These are phyloP conservation scores for Eimeria praecox DNA, from an alignment of 169 alveolate species.

Conservation along the genomic window DNA sequence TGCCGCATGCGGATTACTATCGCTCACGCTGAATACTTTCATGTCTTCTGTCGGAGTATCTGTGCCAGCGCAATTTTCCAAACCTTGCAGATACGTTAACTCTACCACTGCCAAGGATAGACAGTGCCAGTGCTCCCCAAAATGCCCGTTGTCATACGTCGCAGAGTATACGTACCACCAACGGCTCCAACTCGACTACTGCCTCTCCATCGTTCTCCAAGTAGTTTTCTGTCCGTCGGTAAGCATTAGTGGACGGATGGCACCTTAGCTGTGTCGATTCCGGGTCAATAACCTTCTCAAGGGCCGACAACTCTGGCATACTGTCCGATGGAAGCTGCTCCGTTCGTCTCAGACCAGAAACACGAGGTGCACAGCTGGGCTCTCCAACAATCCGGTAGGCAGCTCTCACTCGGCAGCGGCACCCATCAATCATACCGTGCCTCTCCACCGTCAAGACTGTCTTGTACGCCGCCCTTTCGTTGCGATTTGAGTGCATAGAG, in stretches of 20 bases:
- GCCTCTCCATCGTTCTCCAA: background rate
- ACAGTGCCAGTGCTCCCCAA: background rate
- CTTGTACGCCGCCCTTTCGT: background rate
- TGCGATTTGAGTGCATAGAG: background rate
- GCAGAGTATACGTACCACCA: slow-evolving; percentile 37
- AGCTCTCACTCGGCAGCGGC: slow-evolving; percentile 49
- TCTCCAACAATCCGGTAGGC: background rate
- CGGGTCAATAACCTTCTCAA: background rate
- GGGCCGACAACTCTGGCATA: background rate
- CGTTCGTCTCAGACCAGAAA: background rate
- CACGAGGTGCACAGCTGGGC: background rate
- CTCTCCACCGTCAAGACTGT: background rate
- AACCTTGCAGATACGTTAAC: background rate
- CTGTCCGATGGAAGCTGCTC: background rate
- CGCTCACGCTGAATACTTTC: background rate
- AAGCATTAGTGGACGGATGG: background rate
- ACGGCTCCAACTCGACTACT: slow-evolving; percentile 45
- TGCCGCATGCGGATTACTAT: background rate
- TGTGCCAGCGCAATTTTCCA: background rate
- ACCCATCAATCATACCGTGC: slow-evolving; percentile 51
- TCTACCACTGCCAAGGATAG: background rate
- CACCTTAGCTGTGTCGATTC: background rate
- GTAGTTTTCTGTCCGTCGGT: background rate
- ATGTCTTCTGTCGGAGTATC: background rate
- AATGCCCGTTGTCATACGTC: background rate